Conservation (phyloP, 148 eudicot genomes). For the Pharnaceum exiguum region DNA sequence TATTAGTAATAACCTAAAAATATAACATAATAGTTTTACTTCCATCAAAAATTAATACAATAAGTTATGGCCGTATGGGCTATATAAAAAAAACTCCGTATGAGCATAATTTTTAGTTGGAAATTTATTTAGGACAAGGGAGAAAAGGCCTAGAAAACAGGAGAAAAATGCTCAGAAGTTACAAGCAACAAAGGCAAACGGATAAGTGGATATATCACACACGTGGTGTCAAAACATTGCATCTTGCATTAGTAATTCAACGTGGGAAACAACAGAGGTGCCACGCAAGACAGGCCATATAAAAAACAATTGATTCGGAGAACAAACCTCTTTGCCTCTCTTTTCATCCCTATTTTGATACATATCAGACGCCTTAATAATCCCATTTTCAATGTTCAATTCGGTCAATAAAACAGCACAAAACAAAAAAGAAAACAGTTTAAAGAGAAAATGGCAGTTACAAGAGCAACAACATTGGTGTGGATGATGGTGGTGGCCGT, state of each 20-base stretch:
- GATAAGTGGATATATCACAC: not conserved
- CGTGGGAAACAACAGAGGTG: not conserved
- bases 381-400: not conserved
- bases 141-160: no score
- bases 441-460: conserved; percentile 15
- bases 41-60: no score
- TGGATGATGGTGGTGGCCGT: conserved; percentile 12
- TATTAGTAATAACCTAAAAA: no score
- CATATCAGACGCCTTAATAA: not conserved
- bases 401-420: not conserved
- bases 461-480: not conserved
- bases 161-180: no score
- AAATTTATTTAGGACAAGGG: no score
- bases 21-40: no score
- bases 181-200: not conserved
- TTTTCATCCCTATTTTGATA: not conserved
- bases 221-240: not conserved
- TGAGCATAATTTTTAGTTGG: no score
- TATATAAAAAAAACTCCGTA: no score
- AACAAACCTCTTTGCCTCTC: not conserved
- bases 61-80: no score
- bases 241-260: not conserved
- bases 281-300: not conserved
- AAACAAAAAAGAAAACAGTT: not conserved
- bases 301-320: not conserved